phyloP scores from a whole-genome alignment of 768 basidiomycete genomes.

The Lactarius quietus region DNA sequence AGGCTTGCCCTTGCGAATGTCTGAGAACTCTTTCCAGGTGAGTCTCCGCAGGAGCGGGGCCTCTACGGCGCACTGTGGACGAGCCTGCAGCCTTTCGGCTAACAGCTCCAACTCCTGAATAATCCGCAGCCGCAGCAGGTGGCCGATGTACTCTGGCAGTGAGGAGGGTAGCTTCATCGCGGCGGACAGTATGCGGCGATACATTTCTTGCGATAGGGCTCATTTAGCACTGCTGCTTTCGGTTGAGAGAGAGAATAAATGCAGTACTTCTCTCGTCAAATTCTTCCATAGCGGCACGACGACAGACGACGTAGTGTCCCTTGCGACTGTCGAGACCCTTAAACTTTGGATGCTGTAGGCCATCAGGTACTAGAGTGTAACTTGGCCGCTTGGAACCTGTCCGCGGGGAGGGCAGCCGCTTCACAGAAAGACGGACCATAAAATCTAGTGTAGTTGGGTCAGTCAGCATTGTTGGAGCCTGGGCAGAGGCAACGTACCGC shows the following conservation, averaged over 20 bases:
- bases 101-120: constrained; percentile 72
- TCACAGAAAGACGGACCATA: constrained; percentile 54
- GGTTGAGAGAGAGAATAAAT: background rate
- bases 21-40: constrained; percentile 56
- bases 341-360: constrained; percentile 63
- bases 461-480: background rate
- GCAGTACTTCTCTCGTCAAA: constrained; percentile 38
- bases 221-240: background rate
- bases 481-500: constrained; percentile 38
- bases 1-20: constrained; percentile 43
- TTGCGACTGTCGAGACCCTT: constrained; percentile 43
- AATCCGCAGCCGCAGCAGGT: constrained; percentile 67
- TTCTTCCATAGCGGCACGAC: constrained; percentile 45
- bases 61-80: constrained; percentile 28
- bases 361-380: constrained; percentile 47
- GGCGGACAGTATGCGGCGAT: constrained; percentile 25
- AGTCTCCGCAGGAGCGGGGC: constrained; percentile 55
- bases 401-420: constrained; percentile 38
- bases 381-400: constrained; percentile 28
- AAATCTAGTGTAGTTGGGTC: constrained; percentile 46
- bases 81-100: constrained; percentile 40
- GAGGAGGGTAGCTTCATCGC: constrained; percentile 40
- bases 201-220: background rate
- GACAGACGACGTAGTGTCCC: constrained; percentile 58
- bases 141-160: constrained; percentile 53